phyloP scores from a whole-genome alignment of 805 yeast species.

The Wickerhamiella kurtzmanii region DNA sequence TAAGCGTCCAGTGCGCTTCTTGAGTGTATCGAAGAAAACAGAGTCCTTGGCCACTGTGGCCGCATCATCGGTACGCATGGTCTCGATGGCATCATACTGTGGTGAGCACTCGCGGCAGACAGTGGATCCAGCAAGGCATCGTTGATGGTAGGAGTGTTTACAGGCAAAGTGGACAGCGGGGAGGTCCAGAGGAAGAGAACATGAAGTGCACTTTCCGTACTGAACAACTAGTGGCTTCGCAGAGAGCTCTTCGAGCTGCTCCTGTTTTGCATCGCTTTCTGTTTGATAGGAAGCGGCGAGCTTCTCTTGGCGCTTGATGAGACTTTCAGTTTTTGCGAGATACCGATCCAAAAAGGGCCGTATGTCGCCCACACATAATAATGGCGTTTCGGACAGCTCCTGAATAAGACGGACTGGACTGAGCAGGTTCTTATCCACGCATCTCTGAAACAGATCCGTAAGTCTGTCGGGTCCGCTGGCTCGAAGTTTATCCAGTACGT shows the following conservation, averaged over 20 bases:
- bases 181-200: constrained; percentile 51
- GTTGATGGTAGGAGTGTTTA: constrained; percentile 71
- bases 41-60: constrained; percentile 50
- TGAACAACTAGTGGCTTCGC: constrained; percentile 42
- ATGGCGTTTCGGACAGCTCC: constrained; percentile 46
- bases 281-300: constrained; percentile 52
- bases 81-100: constrained; percentile 53
- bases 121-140: constrained; percentile 39
- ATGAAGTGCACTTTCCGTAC: constrained; percentile 50
- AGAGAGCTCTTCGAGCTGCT: constrained; percentile 39
- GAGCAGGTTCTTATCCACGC: constrained; percentile 27
- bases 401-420: constrained; percentile 70
- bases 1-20: constrained; percentile 44
- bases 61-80: constrained; percentile 45
- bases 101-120: constrained; percentile 67
- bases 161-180: constrained; percentile 81
- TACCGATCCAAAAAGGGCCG: constrained; percentile 53
- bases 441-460: neutral
- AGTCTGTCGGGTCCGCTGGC: neutral
- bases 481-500: neutral
- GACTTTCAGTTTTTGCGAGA: constrained; percentile 45
- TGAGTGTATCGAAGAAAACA: constrained; percentile 44
- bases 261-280: constrained; percentile 47
- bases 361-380: constrained; percentile 57
- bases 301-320: constrained; percentile 53